A percentile compares a stretch with the other conserved stretches of the same genome.
Conservation (phyloP, 331 rosid species). For the Quercus tomentella region DNA sequence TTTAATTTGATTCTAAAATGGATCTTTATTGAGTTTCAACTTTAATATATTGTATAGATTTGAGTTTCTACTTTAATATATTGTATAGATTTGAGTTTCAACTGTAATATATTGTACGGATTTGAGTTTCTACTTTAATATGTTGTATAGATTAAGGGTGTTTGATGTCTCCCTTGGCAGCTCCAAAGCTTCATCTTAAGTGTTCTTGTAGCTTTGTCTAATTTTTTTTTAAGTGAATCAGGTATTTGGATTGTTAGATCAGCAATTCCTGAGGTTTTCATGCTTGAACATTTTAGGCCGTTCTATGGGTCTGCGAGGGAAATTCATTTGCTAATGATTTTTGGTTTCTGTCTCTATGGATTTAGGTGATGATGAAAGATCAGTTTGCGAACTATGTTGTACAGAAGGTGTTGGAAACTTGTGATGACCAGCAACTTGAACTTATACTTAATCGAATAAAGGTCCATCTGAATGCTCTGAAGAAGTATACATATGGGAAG, state of each 20-base stretch:
- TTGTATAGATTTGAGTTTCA: too few relatives aligned
- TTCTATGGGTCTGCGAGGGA: not conserved
- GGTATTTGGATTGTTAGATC: not conserved
- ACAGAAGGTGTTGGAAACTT: slow-evolving; percentile 61
- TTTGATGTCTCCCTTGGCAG: not conserved
- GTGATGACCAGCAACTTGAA: slow-evolving; percentile 64
- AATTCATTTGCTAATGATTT: not conserved
- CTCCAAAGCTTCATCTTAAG: not conserved
- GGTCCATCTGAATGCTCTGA: slow-evolving; percentile 57
- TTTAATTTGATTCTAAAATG: too few relatives aligned
- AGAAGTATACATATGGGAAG: slow-evolving; percentile 62
- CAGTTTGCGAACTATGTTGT: slow-evolving; percentile 57
- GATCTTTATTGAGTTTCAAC: too few relatives aligned
- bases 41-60: too few relatives aligned
- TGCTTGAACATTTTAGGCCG: not conserved
- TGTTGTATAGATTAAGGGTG: not conserved
- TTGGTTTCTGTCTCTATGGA: not conserved
- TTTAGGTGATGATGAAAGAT: slow-evolving; percentile 60
- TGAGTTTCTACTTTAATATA: too few relatives aligned
- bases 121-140: too few relatives aligned
- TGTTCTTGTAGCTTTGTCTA: not conserved
- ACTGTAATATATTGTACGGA: too few relatives aligned
- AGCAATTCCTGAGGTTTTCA: not conserved
- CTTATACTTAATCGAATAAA: slow-evolving; percentile 52
- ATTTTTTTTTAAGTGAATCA: not conserved